phyloP scores from a whole-genome alignment of 257 asterid species.

The Solanum medicagineum region DNA sequence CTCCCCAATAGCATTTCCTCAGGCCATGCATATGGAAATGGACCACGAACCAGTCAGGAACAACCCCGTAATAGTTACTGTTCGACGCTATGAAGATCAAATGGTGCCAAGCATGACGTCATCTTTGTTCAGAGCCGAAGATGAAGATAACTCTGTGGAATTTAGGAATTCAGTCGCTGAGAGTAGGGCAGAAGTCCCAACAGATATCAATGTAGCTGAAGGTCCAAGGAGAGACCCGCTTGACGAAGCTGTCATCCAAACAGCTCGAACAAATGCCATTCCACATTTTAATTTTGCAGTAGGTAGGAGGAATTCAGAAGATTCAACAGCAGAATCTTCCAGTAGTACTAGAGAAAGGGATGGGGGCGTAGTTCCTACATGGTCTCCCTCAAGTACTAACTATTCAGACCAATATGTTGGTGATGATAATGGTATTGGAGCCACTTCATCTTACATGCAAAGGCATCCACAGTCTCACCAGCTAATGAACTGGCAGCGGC shows the following conservation, averaged over 20 bases:
- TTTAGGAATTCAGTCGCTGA: constrained; percentile 29
- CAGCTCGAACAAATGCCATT: constrained; percentile 8
- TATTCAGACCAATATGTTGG: constrained; percentile 50
- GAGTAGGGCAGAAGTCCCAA: constrained; percentile 77
- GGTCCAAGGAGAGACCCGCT: constrained; percentile 20
- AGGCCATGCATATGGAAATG: constrained; percentile 55
- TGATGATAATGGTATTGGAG: constrained; percentile 40
- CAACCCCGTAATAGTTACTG: constrained; percentile 18
- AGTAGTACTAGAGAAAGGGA: constrained; percentile 43
- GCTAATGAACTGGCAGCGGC: constrained; percentile 59
- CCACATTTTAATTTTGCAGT: constrained; percentile 15
- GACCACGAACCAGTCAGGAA: constrained; percentile 44
- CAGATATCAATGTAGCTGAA: constrained; percentile 31
- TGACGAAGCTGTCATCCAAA: constrained; percentile 6
- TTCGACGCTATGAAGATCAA: constrained; percentile 61
- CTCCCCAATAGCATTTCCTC: constrained; percentile 61
- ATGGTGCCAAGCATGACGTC: constrained; percentile 94
- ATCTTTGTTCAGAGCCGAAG: constrained; percentile 47
- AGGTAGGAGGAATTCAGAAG: constrained; percentile 55
- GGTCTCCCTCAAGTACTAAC: constrained; percentile 70
- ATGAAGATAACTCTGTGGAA: constrained; percentile 45
- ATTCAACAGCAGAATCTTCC: constrained; percentile 89
- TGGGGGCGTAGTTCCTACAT: constrained; percentile 76
- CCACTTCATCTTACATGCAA: constrained; percentile 50
- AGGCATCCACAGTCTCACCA: constrained; percentile 66